Percentiles rank a stretch among this genome's conserved stretches.
Conservation (phyloP, 176 grass and related monocot genomes). For the Lolium perenne region DNA sequence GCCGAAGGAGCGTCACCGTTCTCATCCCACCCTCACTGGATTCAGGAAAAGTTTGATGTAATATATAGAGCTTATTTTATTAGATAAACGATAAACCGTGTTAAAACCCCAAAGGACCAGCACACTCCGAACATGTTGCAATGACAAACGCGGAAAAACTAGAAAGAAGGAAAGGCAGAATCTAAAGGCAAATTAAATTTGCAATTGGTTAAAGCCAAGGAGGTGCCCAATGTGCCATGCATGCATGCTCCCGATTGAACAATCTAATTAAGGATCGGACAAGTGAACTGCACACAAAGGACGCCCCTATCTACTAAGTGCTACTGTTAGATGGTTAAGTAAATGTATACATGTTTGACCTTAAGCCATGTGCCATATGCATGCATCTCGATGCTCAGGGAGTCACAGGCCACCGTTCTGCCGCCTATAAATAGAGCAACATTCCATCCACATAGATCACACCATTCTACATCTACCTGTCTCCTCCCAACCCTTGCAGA, state of each 20-base stretch:
- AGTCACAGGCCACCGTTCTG: constrained; percentile 6
- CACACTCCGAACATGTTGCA: too few species aligned
- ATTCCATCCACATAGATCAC: constrained; percentile 9
- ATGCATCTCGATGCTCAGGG: not conserved
- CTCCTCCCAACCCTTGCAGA: constrained; percentile 1
- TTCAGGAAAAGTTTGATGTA: too few species aligned
- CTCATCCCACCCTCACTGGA: too few species aligned
- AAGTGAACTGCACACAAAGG: constrained; percentile 41
- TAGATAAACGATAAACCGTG: too few species aligned
- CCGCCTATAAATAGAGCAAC: constrained; percentile 60
- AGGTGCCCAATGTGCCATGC: not conserved
- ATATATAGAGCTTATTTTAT: too few species aligned
- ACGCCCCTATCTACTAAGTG: constrained; percentile 21
- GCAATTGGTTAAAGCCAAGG: not conserved
- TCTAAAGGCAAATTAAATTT: not conserved
- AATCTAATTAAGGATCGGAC: not conserved
- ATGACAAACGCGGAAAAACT: too few species aligned
- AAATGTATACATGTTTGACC: constrained; percentile 21
- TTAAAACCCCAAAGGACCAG: too few species aligned
- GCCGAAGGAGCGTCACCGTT: too few species aligned
- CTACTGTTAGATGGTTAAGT: not conserved
- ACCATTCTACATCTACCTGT: constrained; percentile 9
- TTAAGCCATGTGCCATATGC: constrained; percentile 39
- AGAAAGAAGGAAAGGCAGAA: too few species aligned
- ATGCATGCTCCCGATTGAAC: not conserved